phyloP scores from a whole-genome alignment of 2,329 filamentous ascomycete genomes.

The Didymella exigua region DNA sequence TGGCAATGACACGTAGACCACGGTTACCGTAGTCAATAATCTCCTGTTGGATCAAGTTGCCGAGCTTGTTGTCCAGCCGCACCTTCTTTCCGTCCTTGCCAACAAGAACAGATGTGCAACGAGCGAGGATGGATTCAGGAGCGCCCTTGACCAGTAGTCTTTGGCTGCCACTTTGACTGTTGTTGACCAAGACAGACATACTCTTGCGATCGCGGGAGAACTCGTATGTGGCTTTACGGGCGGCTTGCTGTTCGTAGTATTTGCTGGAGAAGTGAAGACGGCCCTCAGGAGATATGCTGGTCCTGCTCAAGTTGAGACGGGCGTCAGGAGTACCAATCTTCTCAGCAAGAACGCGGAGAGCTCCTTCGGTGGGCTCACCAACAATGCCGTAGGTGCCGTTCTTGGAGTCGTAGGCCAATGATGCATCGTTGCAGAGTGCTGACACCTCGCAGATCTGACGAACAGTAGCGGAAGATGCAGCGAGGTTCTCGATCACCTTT shows the following conservation, averaged over 20 bases:
- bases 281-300: conserved; percentile 58
- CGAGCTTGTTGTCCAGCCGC: conserved; percentile 70
- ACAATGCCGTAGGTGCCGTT: conserved; percentile 77
- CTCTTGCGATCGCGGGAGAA: conserved; percentile 98
- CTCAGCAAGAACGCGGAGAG: conserved; percentile 86
- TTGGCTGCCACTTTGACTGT: conserved; percentile 63
- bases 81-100: conserved; percentile 81
- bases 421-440: conserved; percentile 86
- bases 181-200: conserved; percentile 92
- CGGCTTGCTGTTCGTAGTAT: conserved; percentile 78
- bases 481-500: conserved; percentile 70
- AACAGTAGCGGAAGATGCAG: conserved; percentile 75
- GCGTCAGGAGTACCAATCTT: conserved; percentile 87
- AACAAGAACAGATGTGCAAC: conserved; percentile 81
- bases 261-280: conserved; percentile 81
- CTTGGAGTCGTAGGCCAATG: conserved; percentile 79
- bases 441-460: conserved; percentile 74
- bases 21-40: conserved; percentile 88
- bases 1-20: conserved; percentile 91
- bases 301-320: conserved; percentile 59
- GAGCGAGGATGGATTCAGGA: conserved; percentile 90
- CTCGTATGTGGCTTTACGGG: conserved; percentile 85
- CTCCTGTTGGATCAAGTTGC: conserved; percentile 74
- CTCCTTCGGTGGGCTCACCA: conserved; percentile 94
- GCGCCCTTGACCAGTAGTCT: conserved; percentile 95